These are phyloP conservation scores for Kodamaea kakaduensis DNA, from an alignment of 805 yeast genomes.

Conservation along the genomic window DNA sequence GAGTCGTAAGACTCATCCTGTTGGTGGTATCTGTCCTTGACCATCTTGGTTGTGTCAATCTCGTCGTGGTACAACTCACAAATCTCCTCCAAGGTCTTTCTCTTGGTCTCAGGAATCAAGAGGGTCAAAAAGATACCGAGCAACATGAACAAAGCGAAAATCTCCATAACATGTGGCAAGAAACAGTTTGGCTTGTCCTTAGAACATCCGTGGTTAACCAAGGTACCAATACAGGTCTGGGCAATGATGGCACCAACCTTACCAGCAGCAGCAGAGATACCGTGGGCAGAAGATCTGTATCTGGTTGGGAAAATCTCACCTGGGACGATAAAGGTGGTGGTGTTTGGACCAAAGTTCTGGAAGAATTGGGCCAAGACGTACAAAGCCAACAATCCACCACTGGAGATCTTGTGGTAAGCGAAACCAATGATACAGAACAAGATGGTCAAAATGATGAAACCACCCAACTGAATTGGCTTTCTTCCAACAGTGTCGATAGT, in stretches of 20 bases:
- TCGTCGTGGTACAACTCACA: conserved; percentile 82
- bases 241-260: conserved; percentile 93
- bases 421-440: conserved; percentile 80
- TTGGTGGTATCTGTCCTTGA: conserved; percentile 35
- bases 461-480: conserved; percentile 74
- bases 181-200: conserved; percentile 61
- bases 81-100: conserved; percentile 84
- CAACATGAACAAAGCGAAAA: conserved; percentile 89
- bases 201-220: conserved; percentile 75
- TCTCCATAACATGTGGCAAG: conserved; percentile 91
- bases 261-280: conserved; percentile 90
- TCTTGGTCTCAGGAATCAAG: conserved; percentile 85
- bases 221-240: conserved; percentile 81
- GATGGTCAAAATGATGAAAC: conserved; percentile 67
- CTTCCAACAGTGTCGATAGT: conserved; percentile 80
- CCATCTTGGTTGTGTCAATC: conserved; percentile 44
- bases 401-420: conserved; percentile 64
- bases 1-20: conserved; percentile 36
- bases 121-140: conserved; percentile 63
- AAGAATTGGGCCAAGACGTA: conserved; percentile 82
- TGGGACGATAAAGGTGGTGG: conserved; percentile 86
- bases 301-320: conserved; percentile 94
- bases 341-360: conserved; percentile 91
- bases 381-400: conserved; percentile 64
- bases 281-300: conserved; percentile 94